Evolutionary conservation across 2,329 filamentous ascomycete species (phyloP).

Genomic region (Curvularia verruculosa): DNA sequence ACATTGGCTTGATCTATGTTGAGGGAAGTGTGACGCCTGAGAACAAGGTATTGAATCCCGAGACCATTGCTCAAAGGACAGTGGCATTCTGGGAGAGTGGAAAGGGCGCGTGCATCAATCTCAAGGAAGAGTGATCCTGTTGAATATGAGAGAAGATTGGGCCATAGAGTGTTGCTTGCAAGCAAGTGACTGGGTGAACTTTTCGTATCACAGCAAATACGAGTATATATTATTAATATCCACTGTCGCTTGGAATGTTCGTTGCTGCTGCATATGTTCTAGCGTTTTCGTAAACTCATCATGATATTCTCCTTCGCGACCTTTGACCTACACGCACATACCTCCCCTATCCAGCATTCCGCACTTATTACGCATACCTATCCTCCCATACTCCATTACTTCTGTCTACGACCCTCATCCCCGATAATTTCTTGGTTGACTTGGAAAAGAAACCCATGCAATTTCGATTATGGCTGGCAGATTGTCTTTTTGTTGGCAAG

Average conservation of each 20-base stretch:
- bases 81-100: constrained; percentile 54
- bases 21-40: constrained; percentile 52
- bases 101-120: constrained; percentile 42
- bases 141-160: not conserved
- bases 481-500: not conserved
- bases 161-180: too few relatives aligned
- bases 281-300: not conserved
- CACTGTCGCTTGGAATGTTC: not conserved
- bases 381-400: too few relatives aligned
- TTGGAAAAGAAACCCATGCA: not conserved
- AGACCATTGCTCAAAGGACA: constrained; percentile 54
- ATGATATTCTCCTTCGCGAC: not conserved
- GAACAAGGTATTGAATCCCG: constrained; percentile 53
- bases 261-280: not conserved
- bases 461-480: not conserved
- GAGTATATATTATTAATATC: not conserved
- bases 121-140: not conserved
- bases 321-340: too few relatives aligned
- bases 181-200: too few relatives aligned
- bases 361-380: not conserved
- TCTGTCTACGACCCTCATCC: not conserved
- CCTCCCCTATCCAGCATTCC: too few relatives aligned
- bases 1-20: constrained; percentile 56
- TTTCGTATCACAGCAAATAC: not conserved
- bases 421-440: not conserved